Conservation (phyloP, 2,329 filamentous ascomycete species). For the Alternaria metachromatica region DNA sequence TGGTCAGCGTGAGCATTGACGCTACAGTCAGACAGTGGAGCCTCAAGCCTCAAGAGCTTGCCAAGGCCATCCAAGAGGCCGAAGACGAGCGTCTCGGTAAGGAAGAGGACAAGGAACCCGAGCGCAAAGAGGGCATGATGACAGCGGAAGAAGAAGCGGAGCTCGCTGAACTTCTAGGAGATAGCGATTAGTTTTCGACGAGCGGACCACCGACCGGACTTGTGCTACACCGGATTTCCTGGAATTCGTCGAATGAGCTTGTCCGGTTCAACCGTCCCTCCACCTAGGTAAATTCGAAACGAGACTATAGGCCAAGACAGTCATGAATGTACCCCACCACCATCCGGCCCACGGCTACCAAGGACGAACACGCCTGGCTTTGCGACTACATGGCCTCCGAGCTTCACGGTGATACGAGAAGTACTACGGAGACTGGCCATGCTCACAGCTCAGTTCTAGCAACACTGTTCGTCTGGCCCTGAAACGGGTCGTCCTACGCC, state of each 20-base stretch:
- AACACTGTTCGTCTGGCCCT: constrained; percentile 7
- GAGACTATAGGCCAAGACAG: constrained; percentile 29
- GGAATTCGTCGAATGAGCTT: constrained; percentile 26
- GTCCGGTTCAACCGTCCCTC: constrained; percentile 19
- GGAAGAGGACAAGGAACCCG: constrained; percentile 52
- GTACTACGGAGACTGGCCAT: constrained; percentile 7
- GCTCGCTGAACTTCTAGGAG: constrained; percentile 87
- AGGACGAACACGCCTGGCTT: constrained; percentile 21
- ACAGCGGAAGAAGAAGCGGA: constrained; percentile 93
- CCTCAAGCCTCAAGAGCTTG: constrained; percentile 67
- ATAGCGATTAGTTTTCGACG: constrained; percentile 60
- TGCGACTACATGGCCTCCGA: constrained; percentile 11
- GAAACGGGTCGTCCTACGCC: constrained; percentile 15
- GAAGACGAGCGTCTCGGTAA: constrained; percentile 58
- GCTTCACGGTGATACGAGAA: constrained; percentile 3
- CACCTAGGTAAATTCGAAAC: constrained; percentile 32
- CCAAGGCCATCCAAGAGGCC: constrained; percentile 59
- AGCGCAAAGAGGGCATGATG: constrained; percentile 63
- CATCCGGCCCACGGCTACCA: constrained; percentile 17
- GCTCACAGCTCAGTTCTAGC: constrained; percentile 15
- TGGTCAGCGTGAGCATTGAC: constrained; percentile 89
- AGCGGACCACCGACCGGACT: constrained; percentile 27
- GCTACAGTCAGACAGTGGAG: constrained; percentile 87
- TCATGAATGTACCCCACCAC: constrained; percentile 25
- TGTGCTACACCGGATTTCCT: constrained; percentile 22